Evolutionary conservation across 345 rosid species (phyloP).

Genomic region (Mercurialis annua): DNA sequence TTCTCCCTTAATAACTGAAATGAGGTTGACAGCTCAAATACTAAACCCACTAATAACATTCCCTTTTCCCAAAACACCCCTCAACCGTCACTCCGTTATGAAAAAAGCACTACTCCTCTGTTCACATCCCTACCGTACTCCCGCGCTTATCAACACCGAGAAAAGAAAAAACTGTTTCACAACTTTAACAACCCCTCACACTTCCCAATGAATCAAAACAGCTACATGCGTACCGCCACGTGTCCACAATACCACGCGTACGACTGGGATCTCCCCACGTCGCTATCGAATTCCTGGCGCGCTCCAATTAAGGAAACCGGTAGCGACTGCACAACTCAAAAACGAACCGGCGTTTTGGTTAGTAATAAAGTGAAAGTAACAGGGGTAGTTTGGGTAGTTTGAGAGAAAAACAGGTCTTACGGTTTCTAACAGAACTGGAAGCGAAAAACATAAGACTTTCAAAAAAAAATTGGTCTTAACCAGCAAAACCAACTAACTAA

Average conservation of each 20-base stretch:
- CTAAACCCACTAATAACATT: neutral
- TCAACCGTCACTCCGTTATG: neutral
- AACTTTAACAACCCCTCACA: too few species aligned
- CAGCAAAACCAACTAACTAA: conserved; percentile 22
- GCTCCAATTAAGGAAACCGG: conserved; percentile 14
- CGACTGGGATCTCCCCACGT: neutral
- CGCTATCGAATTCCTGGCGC: conserved; percentile 9
- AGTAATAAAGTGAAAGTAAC: neutral
- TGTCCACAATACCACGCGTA: neutral
- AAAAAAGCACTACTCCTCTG: conserved; percentile 9
- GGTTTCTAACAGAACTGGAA: conserved; percentile 75
- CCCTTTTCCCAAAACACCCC: neutral
- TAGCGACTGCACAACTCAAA: conserved; percentile 18
- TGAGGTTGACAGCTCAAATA: conserved; percentile 15
- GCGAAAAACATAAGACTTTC: conserved; percentile 17
- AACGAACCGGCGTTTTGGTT: conserved; percentile 38
- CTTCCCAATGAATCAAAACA: neutral
- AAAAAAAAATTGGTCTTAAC: conserved; percentile 36
- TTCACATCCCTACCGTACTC: conserved; percentile 5
- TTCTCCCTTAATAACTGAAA: neutral
- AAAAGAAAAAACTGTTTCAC: conserved; percentile 9
- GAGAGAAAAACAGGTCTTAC: conserved; percentile 26
- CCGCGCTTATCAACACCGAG: conserved; percentile 12
- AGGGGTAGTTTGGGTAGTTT: conserved; percentile 31
- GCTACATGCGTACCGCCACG: conserved; percentile 10